These are phyloP conservation scores for Suhomyces chickasaworum DNA, from an alignment of 1,139 yeast genomes.

Conservation along the genomic window DNA sequence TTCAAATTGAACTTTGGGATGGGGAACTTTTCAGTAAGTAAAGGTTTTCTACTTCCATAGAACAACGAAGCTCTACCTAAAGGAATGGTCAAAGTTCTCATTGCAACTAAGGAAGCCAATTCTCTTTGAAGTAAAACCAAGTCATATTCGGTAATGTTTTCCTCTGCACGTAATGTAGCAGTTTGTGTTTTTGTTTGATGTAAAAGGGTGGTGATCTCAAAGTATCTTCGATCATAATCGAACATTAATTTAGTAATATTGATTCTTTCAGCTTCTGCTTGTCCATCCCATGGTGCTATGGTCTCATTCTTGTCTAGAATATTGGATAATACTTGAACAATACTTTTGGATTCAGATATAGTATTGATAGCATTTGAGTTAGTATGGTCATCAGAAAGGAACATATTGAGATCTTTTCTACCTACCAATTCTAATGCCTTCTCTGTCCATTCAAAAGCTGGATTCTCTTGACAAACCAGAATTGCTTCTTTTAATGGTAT, in stretches of 20 bases:
- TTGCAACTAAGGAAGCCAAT: slow-evolving; percentile 62
- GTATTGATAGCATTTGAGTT: slow-evolving; percentile 14
- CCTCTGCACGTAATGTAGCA: slow-evolving; percentile 43
- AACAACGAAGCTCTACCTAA: slow-evolving; percentile 76
- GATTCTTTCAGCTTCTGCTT: slow-evolving; percentile 65
- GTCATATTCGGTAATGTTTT: slow-evolving; percentile 56
- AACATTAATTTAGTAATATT: slow-evolving; percentile 72
- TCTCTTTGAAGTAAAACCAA: slow-evolving; percentile 60
- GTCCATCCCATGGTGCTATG: slow-evolving; percentile 63
- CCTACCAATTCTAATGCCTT: slow-evolving; percentile 63
- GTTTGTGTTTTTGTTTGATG: slow-evolving; percentile 71
- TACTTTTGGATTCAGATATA: slow-evolving; percentile 36
- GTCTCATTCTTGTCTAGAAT: slow-evolving; percentile 51
- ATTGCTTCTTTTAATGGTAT: slow-evolving; percentile 67
- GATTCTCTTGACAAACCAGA: slow-evolving; percentile 56
- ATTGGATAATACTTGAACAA: slow-evolving; percentile 49
- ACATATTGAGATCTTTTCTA: slow-evolving; percentile 61
- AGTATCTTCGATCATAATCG: slow-evolving; percentile 75
- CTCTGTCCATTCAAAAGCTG: slow-evolving; percentile 52
- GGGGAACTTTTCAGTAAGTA: slow-evolving; percentile 82
- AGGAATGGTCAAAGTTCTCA: slow-evolving; percentile 75
- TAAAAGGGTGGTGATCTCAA: slow-evolving; percentile 69
- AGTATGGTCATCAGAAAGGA: slow-evolving; percentile 16
- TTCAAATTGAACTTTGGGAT: slow-evolving; percentile 75
- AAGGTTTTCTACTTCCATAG: slow-evolving; percentile 71